These are phyloP conservation scores for Ophiostoma ips DNA, from an alignment of 2,329 filamentous ascomycete species.

Conservation along the genomic window DNA sequence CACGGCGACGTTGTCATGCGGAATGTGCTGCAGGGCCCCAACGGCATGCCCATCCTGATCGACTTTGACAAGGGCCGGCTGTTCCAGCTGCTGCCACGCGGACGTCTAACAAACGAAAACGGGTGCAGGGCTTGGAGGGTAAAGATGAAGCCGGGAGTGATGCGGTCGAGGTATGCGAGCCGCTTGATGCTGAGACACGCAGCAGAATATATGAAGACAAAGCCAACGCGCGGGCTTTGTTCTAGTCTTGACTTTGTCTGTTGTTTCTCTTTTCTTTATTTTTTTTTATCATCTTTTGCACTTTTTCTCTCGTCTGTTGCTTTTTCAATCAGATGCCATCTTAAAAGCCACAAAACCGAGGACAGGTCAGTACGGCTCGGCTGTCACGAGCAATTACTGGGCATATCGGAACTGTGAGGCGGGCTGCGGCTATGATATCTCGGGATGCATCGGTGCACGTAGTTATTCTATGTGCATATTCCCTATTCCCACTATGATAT, in stretches of 20 bases:
- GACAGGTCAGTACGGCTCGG: too few species aligned
- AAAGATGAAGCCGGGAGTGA: not conserved
- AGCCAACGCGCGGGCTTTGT: not conserved
- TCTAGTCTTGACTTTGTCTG: not conserved
- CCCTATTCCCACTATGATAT: too few species aligned
- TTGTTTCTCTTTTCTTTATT: not conserved
- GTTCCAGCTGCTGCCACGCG: not conserved
- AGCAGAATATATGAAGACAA: not conserved
- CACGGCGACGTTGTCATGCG: conserved; percentile 5
- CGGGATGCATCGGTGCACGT: too few species aligned
- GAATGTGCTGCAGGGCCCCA: not conserved
- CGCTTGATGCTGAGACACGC: not conserved
- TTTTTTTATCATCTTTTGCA: not conserved
- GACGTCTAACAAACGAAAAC: not conserved
- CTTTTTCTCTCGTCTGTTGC: too few species aligned
- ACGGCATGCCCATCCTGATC: not conserved
- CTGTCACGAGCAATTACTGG: too few species aligned
- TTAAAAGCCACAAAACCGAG: too few species aligned
- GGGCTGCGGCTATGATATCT: too few species aligned
- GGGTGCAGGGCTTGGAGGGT: not conserved
- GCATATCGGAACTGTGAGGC: too few species aligned
- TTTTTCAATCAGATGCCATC: too few species aligned
- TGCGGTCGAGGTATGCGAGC: too few species aligned
- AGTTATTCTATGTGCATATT: too few species aligned
- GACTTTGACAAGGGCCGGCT: not conserved